phyloP scores from a whole-genome alignment of 139 green algal species.

The Closterium sp. region DNA sequence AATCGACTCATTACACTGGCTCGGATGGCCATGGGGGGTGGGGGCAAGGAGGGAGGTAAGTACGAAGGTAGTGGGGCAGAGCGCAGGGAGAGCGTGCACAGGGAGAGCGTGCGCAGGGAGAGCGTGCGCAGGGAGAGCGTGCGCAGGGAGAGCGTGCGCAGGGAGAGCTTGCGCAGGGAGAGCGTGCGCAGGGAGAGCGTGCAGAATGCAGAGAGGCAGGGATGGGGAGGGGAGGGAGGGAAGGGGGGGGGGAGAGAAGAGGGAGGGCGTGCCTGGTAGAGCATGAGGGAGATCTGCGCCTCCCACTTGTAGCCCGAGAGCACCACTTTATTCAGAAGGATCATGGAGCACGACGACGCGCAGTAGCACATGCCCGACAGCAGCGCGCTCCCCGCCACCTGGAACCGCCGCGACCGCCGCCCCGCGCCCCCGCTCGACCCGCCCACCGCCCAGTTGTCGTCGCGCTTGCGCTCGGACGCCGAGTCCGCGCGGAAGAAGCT shows the following conservation, averaged over 20 bases:
- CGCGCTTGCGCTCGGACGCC: neutral
- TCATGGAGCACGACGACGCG: slow-evolving; percentile 45
- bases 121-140: neutral
- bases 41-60: neutral
- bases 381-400: neutral
- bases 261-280: slow-evolving; percentile 20
- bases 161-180: neutral
- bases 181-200: neutral
- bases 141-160: neutral
- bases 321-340: slow-evolving; percentile 46
- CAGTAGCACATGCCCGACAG: slow-evolving; percentile 38
- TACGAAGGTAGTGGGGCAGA: neutral
- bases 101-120: no score
- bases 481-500: neutral
- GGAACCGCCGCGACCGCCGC: neutral
- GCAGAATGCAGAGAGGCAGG: neutral
- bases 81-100: no score
- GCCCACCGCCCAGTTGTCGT: slow-evolving; percentile 3
- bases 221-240: neutral
- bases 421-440: neutral
- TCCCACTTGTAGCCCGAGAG: slow-evolving; percentile 41
- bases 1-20: no score
- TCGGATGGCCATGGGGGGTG: neutral
- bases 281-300: slow-evolving; percentile 29
- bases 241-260: neutral